These are phyloP conservation scores for Brettanomyces custersianus DNA, from an alignment of 805 yeast species.

Conservation along the genomic window DNA sequence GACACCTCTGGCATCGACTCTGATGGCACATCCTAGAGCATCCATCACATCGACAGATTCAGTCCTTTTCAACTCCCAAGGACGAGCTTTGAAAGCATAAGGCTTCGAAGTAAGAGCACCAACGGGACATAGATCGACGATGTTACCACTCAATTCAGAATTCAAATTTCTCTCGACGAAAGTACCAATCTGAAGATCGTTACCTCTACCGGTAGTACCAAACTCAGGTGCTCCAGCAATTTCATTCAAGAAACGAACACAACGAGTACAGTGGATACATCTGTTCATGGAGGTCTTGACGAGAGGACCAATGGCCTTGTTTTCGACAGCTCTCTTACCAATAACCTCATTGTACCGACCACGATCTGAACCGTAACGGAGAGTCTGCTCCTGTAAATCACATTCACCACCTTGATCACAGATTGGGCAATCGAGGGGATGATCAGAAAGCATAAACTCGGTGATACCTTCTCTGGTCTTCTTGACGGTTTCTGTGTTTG, in stretches of 20 bases:
- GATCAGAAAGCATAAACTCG: slow-evolving; percentile 80
- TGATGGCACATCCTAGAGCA: slow-evolving; percentile 71
- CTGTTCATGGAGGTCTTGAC: slow-evolving; percentile 88
- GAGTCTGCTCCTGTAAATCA: slow-evolving; percentile 81
- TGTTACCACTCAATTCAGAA: slow-evolving; percentile 79
- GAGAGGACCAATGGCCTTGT: slow-evolving; percentile 83
- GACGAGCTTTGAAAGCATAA: slow-evolving; percentile 85
- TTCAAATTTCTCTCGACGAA: slow-evolving; percentile 78
- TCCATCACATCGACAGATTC: slow-evolving; percentile 81
- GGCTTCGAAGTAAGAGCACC: slow-evolving; percentile 89
- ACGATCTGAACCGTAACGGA: slow-evolving; percentile 77
- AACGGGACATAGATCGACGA: slow-evolving; percentile 83
- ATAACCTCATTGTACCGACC: slow-evolving; percentile 75
- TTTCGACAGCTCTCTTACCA: slow-evolving; percentile 86
- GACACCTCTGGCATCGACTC: slow-evolving; percentile 81
- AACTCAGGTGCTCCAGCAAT: slow-evolving; percentile 90
- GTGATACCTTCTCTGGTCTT: slow-evolving; percentile 87
- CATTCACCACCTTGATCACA: slow-evolving; percentile 96
- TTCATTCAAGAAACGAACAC: slow-evolving; percentile 83
- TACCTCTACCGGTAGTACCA: slow-evolving; percentile 85
- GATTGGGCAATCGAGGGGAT: slow-evolving; percentile 86
- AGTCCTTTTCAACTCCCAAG: slow-evolving; percentile 88
- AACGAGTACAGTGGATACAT: slow-evolving; percentile 87
- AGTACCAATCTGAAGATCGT: slow-evolving; percentile 87
- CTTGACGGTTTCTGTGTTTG: slow-evolving; percentile 68